Conservation (phyloP, 345 rosid genomes). For the Triadica sebifera region DNA sequence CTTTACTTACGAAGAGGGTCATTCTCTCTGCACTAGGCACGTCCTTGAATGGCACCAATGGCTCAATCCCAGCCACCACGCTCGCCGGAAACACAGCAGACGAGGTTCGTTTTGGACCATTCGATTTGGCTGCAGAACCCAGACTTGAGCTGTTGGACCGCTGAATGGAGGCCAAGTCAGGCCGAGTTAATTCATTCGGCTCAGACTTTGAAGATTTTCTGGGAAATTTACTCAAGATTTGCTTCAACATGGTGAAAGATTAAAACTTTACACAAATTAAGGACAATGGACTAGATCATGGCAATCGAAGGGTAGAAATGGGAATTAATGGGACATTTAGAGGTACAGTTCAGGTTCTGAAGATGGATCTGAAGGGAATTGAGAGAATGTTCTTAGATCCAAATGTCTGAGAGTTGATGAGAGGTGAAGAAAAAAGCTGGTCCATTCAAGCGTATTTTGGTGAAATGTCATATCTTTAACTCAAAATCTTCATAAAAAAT, state of each 20-base stretch:
- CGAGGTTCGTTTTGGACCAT: slow-evolving; percentile 50
- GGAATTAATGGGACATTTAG: slow-evolving; percentile 7
- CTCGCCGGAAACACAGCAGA: slow-evolving; percentile 78
- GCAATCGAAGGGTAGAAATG: slow-evolving; percentile 14
- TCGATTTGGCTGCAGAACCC: slow-evolving; percentile 25
- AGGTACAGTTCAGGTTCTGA: slow-evolving; percentile 15
- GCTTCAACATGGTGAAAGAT: slow-evolving; percentile 54
- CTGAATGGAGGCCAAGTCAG: slow-evolving; percentile 35
- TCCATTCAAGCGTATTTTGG: slow-evolving; percentile 8
- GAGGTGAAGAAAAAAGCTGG: not conserved
- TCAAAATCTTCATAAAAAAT: not conserved
- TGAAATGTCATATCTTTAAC: slow-evolving; percentile 9
- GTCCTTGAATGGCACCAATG: slow-evolving; percentile 7
- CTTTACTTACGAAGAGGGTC: slow-evolving; percentile 81
- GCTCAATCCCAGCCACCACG: slow-evolving; percentile 53
- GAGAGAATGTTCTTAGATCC: slow-evolving; percentile 17
- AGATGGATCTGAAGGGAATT: slow-evolving; percentile 33
- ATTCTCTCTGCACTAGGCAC: slow-evolving; percentile 4
- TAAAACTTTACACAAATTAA: slow-evolving; percentile 9
- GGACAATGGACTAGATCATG: not conserved
- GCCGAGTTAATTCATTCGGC: slow-evolving; percentile 42
- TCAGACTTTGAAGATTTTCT: slow-evolving; percentile 59
- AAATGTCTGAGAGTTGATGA: not conserved
- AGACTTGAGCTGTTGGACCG: slow-evolving; percentile 38
- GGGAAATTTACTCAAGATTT: slow-evolving; percentile 67